Percentiles rank a stretch among this genome's conserved stretches.
Conservation (phyloP, 257 asterid species). For the Solanum acaule region DNA sequence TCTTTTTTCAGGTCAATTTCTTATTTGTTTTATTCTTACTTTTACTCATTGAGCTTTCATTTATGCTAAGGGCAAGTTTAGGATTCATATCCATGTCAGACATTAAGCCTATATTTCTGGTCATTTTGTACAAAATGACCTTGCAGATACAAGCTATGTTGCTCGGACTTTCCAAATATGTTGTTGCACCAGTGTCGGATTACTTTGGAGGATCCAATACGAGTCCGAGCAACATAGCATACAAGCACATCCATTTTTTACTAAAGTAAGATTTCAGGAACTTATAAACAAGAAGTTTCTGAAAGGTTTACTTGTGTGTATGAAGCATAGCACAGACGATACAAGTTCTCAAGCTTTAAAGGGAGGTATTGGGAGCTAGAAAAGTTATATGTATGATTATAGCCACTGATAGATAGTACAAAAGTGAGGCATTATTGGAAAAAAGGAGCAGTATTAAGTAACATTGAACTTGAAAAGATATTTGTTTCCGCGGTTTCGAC, state of each 20-base stretch:
- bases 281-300: neutral
- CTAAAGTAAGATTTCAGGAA: neutral
- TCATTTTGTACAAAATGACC: too few species aligned
- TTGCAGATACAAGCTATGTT: neutral
- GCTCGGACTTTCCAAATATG: neutral
- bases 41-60: neutral
- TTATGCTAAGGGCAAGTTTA: neutral
- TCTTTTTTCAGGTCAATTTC: neutral
- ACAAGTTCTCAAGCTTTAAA: neutral
- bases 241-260: neutral
- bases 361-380: neutral
- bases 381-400: neutral
- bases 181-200: neutral
- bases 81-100: neutral
- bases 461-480: neutral
- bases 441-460: neutral
- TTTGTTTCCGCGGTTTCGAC: neutral
- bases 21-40: neutral
- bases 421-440: neutral
- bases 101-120: neutral
- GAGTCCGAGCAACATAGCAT: neutral
- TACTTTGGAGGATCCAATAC: neutral
- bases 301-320: neutral
- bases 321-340: neutral
- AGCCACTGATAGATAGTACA: neutral